Conservation (phyloP, 306 rosid species). For the Calophaca sinica region DNA sequence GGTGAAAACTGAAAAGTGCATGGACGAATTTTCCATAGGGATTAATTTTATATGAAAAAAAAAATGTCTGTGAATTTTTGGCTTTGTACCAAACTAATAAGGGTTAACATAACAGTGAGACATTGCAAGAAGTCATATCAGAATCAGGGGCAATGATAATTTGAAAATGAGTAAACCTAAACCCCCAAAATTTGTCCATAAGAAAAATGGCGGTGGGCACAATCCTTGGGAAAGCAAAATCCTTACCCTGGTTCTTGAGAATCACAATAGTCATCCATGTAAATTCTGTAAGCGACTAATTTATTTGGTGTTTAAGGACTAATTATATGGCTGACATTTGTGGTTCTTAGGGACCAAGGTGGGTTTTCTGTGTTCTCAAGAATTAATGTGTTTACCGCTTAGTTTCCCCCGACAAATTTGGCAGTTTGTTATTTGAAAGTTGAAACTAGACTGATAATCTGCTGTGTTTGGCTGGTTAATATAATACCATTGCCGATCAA, state of each 20-base stretch:
- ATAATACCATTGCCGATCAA: neutral
- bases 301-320: neutral
- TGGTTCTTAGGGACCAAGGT: neutral
- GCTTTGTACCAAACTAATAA: neutral
- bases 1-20: neutral
- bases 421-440: neutral
- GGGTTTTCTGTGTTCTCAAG: neutral
- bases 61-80: neutral
- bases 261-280: constrained; percentile 11
- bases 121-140: neutral
- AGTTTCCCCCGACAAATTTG: neutral
- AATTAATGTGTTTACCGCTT: neutral
- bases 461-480: neutral
- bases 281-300: neutral
- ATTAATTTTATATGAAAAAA: neutral
- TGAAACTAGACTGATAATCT: neutral
- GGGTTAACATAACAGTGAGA: neutral
- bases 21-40: neutral
- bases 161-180: neutral
- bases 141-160: neutral
- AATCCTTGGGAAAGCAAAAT: neutral
- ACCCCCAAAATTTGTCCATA: neutral
- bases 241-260: neutral
- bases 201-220: neutral
- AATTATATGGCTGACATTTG: neutral